Evolutionary conservation across 2,329 filamentous ascomycete genomes (phyloP), one percentile per base, ranked within the genome.

Genomic region (Xylariaceae sp.): DNA sequence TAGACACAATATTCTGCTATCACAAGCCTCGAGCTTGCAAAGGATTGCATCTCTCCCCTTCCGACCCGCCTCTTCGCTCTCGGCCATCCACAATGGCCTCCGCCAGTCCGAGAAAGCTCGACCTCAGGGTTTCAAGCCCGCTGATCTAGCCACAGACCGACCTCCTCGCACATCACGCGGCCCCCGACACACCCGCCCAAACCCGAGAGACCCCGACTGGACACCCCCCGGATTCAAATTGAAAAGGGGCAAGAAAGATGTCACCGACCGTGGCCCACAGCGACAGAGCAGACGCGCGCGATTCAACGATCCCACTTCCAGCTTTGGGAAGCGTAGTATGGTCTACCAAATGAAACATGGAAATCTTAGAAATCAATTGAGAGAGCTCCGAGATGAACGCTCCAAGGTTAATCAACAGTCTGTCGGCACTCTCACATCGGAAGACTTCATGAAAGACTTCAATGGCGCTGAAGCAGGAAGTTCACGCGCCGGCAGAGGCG

Each of bases 71-170:
- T 75, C 77, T 19, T 83, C 81, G 34, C 73, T 88, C 48, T 85
- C 84, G 8, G 85, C 84, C 35, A 89, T 90, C 58, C 78, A 82
- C 53, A 73, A 76, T 37, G 85, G 85, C 12, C 71, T 88, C 44
- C 79, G 82, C 21, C 49, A 57, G 27, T 69, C 66, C 17, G 53
- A 67, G 45, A 64, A 64, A 44, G 58, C 60, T 27, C 54, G 59
- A 40, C 59, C 60, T 16, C 64, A 65, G 43, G 63, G 64, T 11
- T 59, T 59, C 38, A 51, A 54, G 3, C 37, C 42, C 4, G 55
- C 51, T 12, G 60, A 61, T n/a, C 52, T 66, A 43, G 22, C 39
- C 16, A 22, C 45, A 6, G 16, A 32, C 14, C 38, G 52, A 6
- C 57, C 63, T 16, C 49, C 53, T 25, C 55, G 39, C 7, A 21